These are phyloP conservation scores for Rosa multiflora DNA, from an alignment of 306 rosid genomes.

Conservation along the genomic window DNA sequence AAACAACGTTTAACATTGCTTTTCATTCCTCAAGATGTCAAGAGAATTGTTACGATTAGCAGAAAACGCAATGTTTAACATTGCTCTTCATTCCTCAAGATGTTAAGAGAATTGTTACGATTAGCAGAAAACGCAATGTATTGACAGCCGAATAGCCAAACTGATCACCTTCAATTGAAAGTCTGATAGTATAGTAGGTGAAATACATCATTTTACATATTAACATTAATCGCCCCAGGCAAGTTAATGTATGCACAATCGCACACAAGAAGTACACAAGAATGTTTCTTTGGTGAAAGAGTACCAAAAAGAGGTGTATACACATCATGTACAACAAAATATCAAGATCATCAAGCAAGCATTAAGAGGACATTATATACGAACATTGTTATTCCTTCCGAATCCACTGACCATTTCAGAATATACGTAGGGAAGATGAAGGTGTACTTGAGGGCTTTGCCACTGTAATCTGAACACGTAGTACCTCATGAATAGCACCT, in stretches of 20 bases:
- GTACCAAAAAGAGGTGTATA: not conserved
- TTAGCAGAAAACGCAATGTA: not conserved
- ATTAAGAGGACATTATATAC: not conserved
- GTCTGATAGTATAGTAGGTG: no score
- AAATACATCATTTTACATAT: not conserved
- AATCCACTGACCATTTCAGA: not conserved
- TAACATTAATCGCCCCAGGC: not conserved
- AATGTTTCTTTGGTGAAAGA: not conserved
- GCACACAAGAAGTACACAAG: not conserved
- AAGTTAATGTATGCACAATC: not conserved
- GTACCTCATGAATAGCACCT: constrained; percentile 77
- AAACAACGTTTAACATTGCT: no score
- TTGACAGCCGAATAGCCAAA: no score
- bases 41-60: not conserved
- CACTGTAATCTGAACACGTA: constrained; percentile 62
- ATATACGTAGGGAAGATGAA: constrained; percentile 29
- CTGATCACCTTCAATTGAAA: no score
- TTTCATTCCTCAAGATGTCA: no score
- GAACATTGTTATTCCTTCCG: not conserved
- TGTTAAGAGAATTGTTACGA: not conserved
- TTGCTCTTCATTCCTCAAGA: no score
- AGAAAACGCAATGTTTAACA: not conserved
- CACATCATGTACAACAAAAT: not conserved
- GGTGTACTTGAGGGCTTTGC: constrained; percentile 33
- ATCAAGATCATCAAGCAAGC: not conserved